Evolutionary conservation across 352 stramenopile species (phyloP), one percentile per base, ranked within the genome.

Genomic region (Phytophthora cajani): DNA sequence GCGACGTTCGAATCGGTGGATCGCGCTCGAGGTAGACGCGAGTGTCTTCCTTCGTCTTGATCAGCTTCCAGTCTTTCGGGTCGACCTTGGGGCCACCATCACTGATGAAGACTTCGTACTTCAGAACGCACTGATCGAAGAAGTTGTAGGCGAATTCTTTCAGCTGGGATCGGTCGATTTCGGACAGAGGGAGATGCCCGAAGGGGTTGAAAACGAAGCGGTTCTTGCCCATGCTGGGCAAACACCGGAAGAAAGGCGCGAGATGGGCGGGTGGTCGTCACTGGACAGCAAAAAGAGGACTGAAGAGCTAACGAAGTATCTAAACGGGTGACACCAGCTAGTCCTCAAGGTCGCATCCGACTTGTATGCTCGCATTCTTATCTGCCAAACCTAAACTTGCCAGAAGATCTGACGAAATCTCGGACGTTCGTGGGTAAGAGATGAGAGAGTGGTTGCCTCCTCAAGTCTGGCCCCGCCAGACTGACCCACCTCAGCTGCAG

Each of bases 91-190:
- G 65, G 7, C 57, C 54, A 1, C 71, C 64, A 2, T 70, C 60
- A 11, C 64, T 50, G 12, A 74, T 76, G 64, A 78, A 85, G 1
- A 54, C 53, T 52, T 85, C 77, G 32, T 81, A 87, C 32, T 82
- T 81, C 14, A 36, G 11, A 1, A 78, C 57, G 27, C 57, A 72
- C 49, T 65, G 55, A 42, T 78, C 67, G 49, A 75, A 61, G 47
- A 75, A 69, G 44, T 66, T 60, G 58, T 75, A 69, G 52, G 62
- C 71, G 17, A 78, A 71, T 19, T 72, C 46, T 40, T 64, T 59
- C 7, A 78, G 27, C 27, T 65, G 44, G 40, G 52, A 56, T 23
- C 57, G 61, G 40, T 78, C 67, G n/a, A 53, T 0, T 0, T 65
- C 44, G 0, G 67, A 53, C 21, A 78, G 62, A 27, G 10, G 6